Evolutionary conservation across 306 rosid genomes (phyloP).

Genomic region (Cicer pinnatifidum): DNA sequence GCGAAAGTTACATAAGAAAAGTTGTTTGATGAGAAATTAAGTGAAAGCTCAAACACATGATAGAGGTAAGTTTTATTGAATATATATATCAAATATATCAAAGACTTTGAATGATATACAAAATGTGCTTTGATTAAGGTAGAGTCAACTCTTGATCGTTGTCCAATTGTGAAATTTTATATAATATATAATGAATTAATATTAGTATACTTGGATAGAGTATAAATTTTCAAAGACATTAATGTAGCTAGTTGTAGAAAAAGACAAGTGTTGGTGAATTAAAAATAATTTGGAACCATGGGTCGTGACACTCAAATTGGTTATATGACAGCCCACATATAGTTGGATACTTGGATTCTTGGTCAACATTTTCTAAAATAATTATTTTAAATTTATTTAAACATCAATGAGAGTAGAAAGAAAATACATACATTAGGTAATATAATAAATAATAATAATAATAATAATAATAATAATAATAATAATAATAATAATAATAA

Average conservation of each 20-base stretch:
- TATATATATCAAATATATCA: not conserved
- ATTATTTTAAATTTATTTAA: too few relatives aligned
- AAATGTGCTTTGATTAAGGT: not conserved
- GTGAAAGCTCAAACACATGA: not conserved
- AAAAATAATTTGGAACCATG: not conserved
- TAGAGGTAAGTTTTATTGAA: not conserved
- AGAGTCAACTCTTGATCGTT: not conserved
- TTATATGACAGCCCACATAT: too few relatives aligned
- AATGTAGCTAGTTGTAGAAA: constrained; percentile 6
- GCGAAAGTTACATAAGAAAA: not conserved
- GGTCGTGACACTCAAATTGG: too few relatives aligned
- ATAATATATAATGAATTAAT: not conserved
- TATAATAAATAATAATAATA: too few relatives aligned
- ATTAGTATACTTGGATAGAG: not conserved
- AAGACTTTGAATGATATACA: not conserved
- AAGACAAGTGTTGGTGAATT: not conserved
- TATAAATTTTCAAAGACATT: not conserved
- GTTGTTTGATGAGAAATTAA: not conserved
- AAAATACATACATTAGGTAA: too few relatives aligned
- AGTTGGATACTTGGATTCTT: too few relatives aligned
- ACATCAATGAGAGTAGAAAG: too few relatives aligned
- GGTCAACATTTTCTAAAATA: too few relatives aligned
- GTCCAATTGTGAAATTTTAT: not conserved
- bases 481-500: too few relatives aligned
- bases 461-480: too few relatives aligned